These are phyloP conservation scores for Periglandula ipomoeae DNA, from an alignment of 2,329 filamentous ascomycete genomes.

Conservation along the genomic window DNA sequence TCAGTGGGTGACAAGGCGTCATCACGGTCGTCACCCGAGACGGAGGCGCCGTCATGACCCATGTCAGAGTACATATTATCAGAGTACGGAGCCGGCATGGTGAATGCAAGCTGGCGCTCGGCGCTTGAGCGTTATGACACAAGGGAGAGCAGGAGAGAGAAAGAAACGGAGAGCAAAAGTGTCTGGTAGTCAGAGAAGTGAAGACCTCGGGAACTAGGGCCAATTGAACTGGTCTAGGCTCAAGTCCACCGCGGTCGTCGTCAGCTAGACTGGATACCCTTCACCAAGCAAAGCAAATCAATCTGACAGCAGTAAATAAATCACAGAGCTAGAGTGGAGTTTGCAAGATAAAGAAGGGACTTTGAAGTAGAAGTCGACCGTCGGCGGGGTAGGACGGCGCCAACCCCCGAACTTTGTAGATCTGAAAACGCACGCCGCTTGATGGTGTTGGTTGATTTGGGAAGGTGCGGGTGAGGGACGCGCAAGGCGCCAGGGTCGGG, in stretches of 20 bases:
- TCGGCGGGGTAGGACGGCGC: too few species aligned
- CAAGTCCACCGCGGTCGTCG: not conserved
- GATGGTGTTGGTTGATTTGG: not conserved
- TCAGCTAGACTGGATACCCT: not conserved
- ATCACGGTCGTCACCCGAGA: conserved; percentile 25
- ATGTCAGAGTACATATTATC: conserved; percentile 36
- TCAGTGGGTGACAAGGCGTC: conserved; percentile 40
- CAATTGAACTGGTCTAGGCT: not conserved
- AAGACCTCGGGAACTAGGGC: not conserved
- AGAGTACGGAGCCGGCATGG: conserved; percentile 38
- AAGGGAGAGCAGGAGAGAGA: not conserved
- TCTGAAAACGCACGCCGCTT: not conserved
- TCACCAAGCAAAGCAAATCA: not conserved
- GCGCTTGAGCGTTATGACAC: not conserved
- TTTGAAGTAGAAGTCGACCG: too few species aligned
- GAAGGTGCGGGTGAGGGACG: not conserved
- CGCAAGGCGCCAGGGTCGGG: not conserved
- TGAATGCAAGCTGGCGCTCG: not conserved
- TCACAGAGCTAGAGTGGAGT: not conserved
- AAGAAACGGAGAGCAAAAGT: not conserved
- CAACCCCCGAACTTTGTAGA: too few species aligned
- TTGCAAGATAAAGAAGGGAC: not conserved
- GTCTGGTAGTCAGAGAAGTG: not conserved
- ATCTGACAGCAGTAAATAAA: not conserved
- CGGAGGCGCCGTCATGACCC: conserved; percentile 12